Base-by-base conservation (phyloP, 2,329 filamentous ascomycete genomes). In the Colletotrichum siamense region DNA sequence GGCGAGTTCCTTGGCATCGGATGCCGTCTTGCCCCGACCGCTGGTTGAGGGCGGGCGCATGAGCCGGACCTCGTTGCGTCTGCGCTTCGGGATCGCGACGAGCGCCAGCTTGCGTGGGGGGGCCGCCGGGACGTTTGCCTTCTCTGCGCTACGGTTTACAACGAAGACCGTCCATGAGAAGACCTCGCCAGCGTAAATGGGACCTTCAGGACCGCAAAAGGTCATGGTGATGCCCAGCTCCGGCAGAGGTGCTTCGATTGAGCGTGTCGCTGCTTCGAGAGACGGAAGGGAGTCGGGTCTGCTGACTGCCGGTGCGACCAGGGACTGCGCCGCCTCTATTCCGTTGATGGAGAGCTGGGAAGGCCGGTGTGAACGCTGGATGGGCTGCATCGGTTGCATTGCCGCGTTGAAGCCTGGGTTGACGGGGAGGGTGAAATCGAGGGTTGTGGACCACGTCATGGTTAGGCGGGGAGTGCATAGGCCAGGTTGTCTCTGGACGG, bases 151-250 rank as follows among this genome's bases (percentile, higher is more conserved):
- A 65, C 93, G 91, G 83, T 96, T 97, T 78, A 95, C 93, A 49
- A 96, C 92, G 81, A 95, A 94, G 18, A 96, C 89, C 39, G 90
- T 90, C 93, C 95, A 95, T 55, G 88, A 87, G 82, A 97, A 96
- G 66, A 92, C 87, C 62, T 94, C 89, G 49, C 94, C 94, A 0
- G 92, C 89, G 73, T 87, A 88, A 28, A 95, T 87, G 69, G 89
- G 87, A 26, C 84, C 81, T 15, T 84, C 76, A 39, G 94, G 94
- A 0, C 91, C 92, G 8, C 90, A 91, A 81, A 97, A 93, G 55
- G 94, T 95, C 85, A 96, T 92, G 44, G 93, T 95, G 73, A 96
- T 91, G 75, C 94, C 94, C 67, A 95, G 91, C 75, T 94, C 90
- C 5, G 90, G 89, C 52, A 91, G 82, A 67, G 86, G 80, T 63